These are phyloP conservation scores for Westerdykella aurantiaca DNA, from an alignment of 2,329 filamentous ascomycete species.

Conservation along the genomic window DNA sequence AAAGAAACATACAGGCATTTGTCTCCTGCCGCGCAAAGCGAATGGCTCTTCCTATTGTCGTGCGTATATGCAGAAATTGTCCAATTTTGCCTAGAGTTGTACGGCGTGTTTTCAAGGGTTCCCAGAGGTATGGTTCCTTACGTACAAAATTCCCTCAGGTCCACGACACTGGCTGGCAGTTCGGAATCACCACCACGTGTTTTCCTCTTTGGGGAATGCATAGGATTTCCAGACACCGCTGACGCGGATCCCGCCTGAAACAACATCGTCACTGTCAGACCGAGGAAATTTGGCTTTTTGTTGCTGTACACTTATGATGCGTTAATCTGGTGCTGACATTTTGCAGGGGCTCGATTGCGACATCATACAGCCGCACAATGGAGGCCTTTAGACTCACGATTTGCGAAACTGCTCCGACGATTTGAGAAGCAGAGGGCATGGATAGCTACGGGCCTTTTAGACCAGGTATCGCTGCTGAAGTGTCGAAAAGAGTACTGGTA, in stretches of 20 bases:
- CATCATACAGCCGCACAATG: conserved; percentile 15
- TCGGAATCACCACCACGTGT: no score
- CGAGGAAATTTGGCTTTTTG: no score
- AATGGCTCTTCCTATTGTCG: conserved; percentile 18
- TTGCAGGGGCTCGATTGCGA: conserved; percentile 17
- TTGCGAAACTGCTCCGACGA: conserved; percentile 19
- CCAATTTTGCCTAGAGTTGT: conserved; percentile 22
- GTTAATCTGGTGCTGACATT: conserved; percentile 12
- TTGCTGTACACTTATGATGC: no score
- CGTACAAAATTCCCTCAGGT: conserved; percentile 5
- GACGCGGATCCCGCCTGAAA: no score
- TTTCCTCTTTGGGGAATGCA: no score
- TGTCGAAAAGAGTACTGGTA: conserved; percentile 20
- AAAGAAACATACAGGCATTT: conserved; percentile 11
- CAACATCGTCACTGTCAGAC: no score
- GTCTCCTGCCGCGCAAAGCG: conserved; percentile 4
- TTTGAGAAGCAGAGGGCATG: conserved; percentile 20
- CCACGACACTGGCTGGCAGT: not conserved
- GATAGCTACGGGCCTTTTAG: conserved; percentile 10
- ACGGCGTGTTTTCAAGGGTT: conserved; percentile 20
- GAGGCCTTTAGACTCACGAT: conserved; percentile 28
- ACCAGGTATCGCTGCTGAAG: conserved; percentile 2
- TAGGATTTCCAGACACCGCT: no score
- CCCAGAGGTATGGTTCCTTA: conserved; percentile 18
- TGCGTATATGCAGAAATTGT: conserved; percentile 24